Percentiles rank a stretch among this genome's conserved stretches.
These are phyloP conservation scores for Neopestalotiopsis clavispora DNA, from an alignment of 2,329 filamentous ascomycete species.

Conservation along the genomic window DNA sequence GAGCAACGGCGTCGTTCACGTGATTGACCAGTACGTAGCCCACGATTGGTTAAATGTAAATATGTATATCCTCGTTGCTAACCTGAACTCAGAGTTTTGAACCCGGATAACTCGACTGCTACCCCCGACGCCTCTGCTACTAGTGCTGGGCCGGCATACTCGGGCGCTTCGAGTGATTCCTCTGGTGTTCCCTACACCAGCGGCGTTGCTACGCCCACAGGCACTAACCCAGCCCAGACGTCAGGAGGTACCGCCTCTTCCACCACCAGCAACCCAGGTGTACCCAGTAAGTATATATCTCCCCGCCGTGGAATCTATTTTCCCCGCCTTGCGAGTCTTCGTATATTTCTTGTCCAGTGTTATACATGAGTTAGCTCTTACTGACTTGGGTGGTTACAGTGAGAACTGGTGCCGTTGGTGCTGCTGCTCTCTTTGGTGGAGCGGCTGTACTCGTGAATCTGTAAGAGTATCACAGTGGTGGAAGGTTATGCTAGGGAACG, in stretches of 20 bases:
- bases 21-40: constrained; percentile 58
- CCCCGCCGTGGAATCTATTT: too few species aligned
- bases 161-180: constrained; percentile 52
- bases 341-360: not conserved
- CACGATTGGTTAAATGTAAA: not conserved
- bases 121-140: constrained; percentile 46
- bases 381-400: constrained; percentile 25
- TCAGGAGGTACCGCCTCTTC: constrained; percentile 35
- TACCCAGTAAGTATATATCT: not conserved
- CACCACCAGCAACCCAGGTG: constrained; percentile 35
- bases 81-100: constrained; percentile 52
- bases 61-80: not conserved
- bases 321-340: not conserved
- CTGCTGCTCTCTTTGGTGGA: constrained; percentile 32
- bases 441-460: constrained; percentile 28
- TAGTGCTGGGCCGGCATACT: constrained; percentile 58
- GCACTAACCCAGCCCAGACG: constrained; percentile 38
- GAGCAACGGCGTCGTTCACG: constrained; percentile 61
- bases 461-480: constrained; percentile 9
- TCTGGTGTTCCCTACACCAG: constrained; percentile 59
- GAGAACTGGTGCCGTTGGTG: constrained; percentile 45
- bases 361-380: too few species aligned
- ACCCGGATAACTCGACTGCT: constrained; percentile 54
- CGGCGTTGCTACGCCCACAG: constrained; percentile 51
- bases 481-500: not conserved